phyloP scores from a whole-genome alignment of 805 yeast genomes.

The Saccharomycopsis microspora region DNA sequence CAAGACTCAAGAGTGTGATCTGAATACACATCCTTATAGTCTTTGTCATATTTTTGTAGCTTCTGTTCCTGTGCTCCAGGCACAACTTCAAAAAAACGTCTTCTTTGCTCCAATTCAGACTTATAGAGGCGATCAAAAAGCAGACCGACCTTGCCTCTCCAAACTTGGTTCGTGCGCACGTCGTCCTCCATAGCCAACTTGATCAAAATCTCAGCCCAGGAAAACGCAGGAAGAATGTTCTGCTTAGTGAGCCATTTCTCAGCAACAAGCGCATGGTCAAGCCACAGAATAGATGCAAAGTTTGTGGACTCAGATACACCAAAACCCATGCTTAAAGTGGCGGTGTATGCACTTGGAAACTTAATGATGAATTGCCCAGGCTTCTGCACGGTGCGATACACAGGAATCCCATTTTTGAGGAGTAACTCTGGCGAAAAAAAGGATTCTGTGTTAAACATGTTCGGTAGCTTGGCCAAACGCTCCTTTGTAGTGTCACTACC shows the following conservation, averaged over 20 bases:
- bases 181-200: conserved; percentile 30
- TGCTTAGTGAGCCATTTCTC: conserved; percentile 40
- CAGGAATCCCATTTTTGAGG: conserved; percentile 35
- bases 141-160: conserved; percentile 25
- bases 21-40: conserved; percentile 27
- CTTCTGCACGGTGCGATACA: conserved; percentile 37
- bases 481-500: no score
- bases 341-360: conserved; percentile 43
- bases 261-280: conserved; percentile 35
- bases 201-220: conserved; percentile 35
- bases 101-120: conserved; percentile 34
- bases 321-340: conserved; percentile 43
- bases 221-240: conserved; percentile 39
- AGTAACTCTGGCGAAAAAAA: conserved; percentile 40
- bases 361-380: conserved; percentile 53
- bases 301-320: conserved; percentile 43
- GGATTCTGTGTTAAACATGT: conserved; percentile 30
- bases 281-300: conserved; percentile 50
- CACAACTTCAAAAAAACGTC: conserved; percentile 23
- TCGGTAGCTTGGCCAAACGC: conserved; percentile 2
- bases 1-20: conserved; percentile 41
- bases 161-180: conserved; percentile 28
- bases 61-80: conserved; percentile 18
- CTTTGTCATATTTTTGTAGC: conserved; percentile 24
- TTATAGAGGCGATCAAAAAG: conserved; percentile 26